Percentiles rank a stretch among this genome's conserved stretches.
phyloP scores from a whole-genome alignment of 805 yeast genomes.

The Yueomyces sinensis region DNA sequence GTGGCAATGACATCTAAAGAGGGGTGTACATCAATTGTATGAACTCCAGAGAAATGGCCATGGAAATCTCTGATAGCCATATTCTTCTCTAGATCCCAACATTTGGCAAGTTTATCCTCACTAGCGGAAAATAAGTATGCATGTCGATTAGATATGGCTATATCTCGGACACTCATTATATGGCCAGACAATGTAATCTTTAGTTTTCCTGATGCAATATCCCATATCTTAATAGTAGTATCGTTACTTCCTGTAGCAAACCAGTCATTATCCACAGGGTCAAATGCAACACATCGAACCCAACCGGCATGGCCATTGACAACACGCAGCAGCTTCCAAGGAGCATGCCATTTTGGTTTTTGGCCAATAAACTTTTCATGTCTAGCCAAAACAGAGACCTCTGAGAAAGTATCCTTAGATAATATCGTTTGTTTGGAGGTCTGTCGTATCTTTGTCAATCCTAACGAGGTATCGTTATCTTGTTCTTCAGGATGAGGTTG shows the following conservation, averaged over 20 bases:
- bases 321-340: slow-evolving; percentile 64
- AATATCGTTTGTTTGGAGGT: neutral
- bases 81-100: slow-evolving; percentile 93
- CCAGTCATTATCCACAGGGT: slow-evolving; percentile 73
- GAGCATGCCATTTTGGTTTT: slow-evolving; percentile 35
- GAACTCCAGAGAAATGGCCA: slow-evolving; percentile 88
- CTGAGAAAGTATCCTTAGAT: neutral
- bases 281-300: slow-evolving; percentile 72
- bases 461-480: neutral
- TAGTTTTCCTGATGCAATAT: slow-evolving; percentile 55
- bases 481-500: neutral
- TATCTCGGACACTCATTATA: slow-evolving; percentile 72
- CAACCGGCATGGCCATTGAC: slow-evolving; percentile 88
- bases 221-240: slow-evolving; percentile 85
- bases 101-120: slow-evolving; percentile 83
- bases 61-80: slow-evolving; percentile 75
- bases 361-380: slow-evolving; percentile 10
- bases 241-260: slow-evolving; percentile 89
- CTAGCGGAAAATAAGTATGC: slow-evolving; percentile 88
- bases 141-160: slow-evolving; percentile 57
- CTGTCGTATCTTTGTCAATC: neutral
- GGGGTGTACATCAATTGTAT: slow-evolving; percentile 76
- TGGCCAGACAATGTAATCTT: slow-evolving; percentile 81
- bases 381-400: slow-evolving; percentile 13
- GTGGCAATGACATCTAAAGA: slow-evolving; percentile 69